Base-by-base conservation (phyloP, 768 basidiomycete species). In the Mycena alexandri region DNA sequence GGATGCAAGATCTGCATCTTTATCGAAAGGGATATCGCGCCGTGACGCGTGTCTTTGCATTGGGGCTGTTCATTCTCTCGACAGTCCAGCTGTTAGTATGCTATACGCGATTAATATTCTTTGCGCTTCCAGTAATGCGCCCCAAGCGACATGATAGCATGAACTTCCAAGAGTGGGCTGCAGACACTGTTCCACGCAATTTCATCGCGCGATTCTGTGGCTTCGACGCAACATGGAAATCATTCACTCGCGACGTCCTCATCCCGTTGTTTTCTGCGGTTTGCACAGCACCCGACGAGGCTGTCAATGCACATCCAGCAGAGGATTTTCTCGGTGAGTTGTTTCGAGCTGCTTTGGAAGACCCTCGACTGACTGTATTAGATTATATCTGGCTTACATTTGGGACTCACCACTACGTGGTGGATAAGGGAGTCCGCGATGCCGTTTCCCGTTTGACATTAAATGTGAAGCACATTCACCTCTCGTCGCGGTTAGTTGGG, bases 361-460 rank as follows among this genome's bases (percentile, higher is more conserved):
- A 13, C 29, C 24, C 41, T 48, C 34, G 14, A 54, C 22, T 38
- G 43, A 21, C 29, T 25, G 21, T 50, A 52, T 46, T 29, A 91
- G 90, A 93, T 74, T 94, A 93, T 76, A 82, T 92, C 61, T 90
- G 89, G 83, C 77, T 87, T 7, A 92, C 90, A 0, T 74, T 93
- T 17, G 85, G 87, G 22, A 89, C 90, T 0, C 82, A 86, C 55
- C 93, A 94, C 74, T 94, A 91, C 73, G 86, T 90, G 3, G 86
- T 90, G 2, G 71, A 75, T 12, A 79, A 85, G 64, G 90, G 91
- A 14, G 86, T 90, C 4, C 84, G 84, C 24, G 85, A 89, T 42
- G 89, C 89, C 47, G 87, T 91, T 9, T 65, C 76, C 3, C 80
- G 80, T n/a, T 78, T 92, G n/a, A 80, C 83, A 21, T 58, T 76